A percentile compares a stretch with the other conserved stretches of the same genome.
Conservation (phyloP, 2,329 filamentous ascomycete species). For the Fusarium verticillioides region DNA sequence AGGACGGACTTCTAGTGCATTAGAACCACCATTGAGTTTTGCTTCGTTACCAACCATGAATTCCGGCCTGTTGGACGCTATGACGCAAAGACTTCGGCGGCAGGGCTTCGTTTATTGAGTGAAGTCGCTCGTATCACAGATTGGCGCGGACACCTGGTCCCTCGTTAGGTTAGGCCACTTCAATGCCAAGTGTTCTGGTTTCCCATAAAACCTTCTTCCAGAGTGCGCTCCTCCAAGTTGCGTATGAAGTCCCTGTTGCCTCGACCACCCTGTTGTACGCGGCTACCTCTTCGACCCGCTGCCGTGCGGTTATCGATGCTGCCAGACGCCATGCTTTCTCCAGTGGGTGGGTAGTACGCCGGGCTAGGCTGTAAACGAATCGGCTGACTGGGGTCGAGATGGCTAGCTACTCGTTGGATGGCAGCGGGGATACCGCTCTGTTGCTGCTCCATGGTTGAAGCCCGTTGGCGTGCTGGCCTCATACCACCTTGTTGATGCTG, state of each 20-base stretch:
- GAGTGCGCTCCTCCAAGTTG: slow-evolving; percentile 90
- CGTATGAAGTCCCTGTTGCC: slow-evolving; percentile 90
- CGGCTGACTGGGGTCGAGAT: slow-evolving; percentile 92
- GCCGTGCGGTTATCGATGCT: slow-evolving; percentile 67
- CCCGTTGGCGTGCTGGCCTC: slow-evolving; percentile 83
- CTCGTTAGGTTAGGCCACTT: slow-evolving; percentile 35
- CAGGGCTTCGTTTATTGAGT: slow-evolving; percentile 13
- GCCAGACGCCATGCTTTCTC: slow-evolving; percentile 74
- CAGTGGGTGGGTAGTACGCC: slow-evolving; percentile 94
- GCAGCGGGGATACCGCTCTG: slow-evolving; percentile 91
- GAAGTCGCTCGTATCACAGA: slow-evolving; percentile 19
- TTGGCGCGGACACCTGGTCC: slow-evolving; percentile 33
- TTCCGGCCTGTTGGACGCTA: slow-evolving; percentile 18
- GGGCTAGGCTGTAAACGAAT: slow-evolving; percentile 95
- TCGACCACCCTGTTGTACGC: slow-evolving; percentile 69
- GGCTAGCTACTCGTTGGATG: slow-evolving; percentile 94
- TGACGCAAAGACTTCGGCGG: slow-evolving; percentile 6
- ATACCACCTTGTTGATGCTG: slow-evolving; percentile 72
- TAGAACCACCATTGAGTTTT: slow-evolving; percentile 20
- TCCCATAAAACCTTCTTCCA: slow-evolving; percentile 91
- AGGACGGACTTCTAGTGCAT: slow-evolving; percentile 12
- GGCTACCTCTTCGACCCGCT: slow-evolving; percentile 79
- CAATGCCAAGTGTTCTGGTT: slow-evolving; percentile 75
- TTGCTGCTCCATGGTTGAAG: slow-evolving; percentile 96
- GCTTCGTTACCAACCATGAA: slow-evolving; percentile 32